Evolutionary conservation across 2,329 filamentous ascomycete genomes (phyloP).

Genomic region (Sphaerulina musiva): DNA sequence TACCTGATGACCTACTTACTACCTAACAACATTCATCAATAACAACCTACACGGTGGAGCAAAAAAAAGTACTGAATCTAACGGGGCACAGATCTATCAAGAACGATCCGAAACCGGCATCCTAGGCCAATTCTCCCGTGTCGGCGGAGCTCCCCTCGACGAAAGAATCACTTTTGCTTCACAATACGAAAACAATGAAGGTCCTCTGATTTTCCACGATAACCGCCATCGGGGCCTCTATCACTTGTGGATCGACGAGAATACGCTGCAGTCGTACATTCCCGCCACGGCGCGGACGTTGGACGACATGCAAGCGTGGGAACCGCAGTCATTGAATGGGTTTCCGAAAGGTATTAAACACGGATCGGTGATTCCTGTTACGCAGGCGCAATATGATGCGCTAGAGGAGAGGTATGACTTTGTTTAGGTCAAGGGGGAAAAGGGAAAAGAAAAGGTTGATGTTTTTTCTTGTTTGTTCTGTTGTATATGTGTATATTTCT

Average conservation of each 20-base stretch:
- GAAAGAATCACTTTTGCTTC: slow-evolving; percentile 16
- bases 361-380: slow-evolving; percentile 15
- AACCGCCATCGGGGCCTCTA: slow-evolving; percentile 18
- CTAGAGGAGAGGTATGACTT: slow-evolving; percentile 10
- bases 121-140: slow-evolving; percentile 15
- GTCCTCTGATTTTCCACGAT: slow-evolving; percentile 17
- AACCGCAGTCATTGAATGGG: slow-evolving; percentile 10
- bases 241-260: slow-evolving; percentile 21
- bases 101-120: slow-evolving; percentile 16
- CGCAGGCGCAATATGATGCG: slow-evolving; percentile 16
- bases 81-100: slow-evolving; percentile 11
- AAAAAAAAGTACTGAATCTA: too few relatives aligned
- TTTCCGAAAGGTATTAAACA: slow-evolving; percentile 20
- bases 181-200: slow-evolving; percentile 18
- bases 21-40: too few relatives aligned
- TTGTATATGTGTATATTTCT: not conserved
- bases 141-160: slow-evolving; percentile 8
- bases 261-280: slow-evolving; percentile 17
- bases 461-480: not conserved
- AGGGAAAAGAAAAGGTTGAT: not conserved
- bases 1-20: too few relatives aligned
- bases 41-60: too few relatives aligned
- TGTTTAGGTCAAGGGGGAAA: not conserved
- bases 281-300: slow-evolving; percentile 17
- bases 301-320: slow-evolving; percentile 17